A percentile compares a stretch with the other conserved stretches of the same genome.
Evolutionary conservation across 148 eudicot species (phyloP).

Genomic region (Silene uniflora): DNA sequence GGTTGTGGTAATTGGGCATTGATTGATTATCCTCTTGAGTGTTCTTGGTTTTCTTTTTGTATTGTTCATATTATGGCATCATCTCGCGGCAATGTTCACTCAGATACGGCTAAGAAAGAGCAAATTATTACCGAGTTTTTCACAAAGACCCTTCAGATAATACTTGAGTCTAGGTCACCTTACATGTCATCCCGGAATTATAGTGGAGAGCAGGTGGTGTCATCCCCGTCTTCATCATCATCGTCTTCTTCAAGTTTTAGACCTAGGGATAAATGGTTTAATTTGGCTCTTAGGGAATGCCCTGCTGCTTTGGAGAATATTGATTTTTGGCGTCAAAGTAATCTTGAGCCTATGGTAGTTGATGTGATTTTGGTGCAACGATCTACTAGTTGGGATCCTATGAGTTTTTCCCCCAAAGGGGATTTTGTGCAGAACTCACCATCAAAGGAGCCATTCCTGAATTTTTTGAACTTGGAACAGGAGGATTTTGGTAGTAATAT

Average conservation of each 20-base stretch:
- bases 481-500: conserved; percentile 42
- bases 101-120: conserved; percentile 76
- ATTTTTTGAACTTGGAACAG: conserved; percentile 41
- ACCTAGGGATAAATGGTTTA: conserved; percentile 90
- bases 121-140: conserved; percentile 85
- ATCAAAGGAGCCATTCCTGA: conserved; percentile 34
- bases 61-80: conserved; percentile 50
- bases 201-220: conserved; percentile 66
- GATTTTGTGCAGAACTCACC: conserved; percentile 33
- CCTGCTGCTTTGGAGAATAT: conserved; percentile 81
- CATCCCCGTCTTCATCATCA: conserved; percentile 79
- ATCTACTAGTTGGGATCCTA: conserved; percentile 39
- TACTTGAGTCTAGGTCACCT: conserved; percentile 78
- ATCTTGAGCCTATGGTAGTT: conserved; percentile 81
- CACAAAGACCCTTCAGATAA: conserved; percentile 74
- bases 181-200: conserved; percentile 73
- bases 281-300: conserved; percentile 78
- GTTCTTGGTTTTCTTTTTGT: conserved; percentile 16
- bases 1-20: conserved; percentile 21
- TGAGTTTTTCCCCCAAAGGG: conserved; percentile 40
- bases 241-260: conserved; percentile 74
- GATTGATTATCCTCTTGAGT: neutral
- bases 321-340: conserved; percentile 80
- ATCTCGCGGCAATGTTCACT: conserved; percentile 51
- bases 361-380: conserved; percentile 68